Conservation (phyloP, 1,139 yeast genomes). For the Suhomyces wounanorum region DNA sequence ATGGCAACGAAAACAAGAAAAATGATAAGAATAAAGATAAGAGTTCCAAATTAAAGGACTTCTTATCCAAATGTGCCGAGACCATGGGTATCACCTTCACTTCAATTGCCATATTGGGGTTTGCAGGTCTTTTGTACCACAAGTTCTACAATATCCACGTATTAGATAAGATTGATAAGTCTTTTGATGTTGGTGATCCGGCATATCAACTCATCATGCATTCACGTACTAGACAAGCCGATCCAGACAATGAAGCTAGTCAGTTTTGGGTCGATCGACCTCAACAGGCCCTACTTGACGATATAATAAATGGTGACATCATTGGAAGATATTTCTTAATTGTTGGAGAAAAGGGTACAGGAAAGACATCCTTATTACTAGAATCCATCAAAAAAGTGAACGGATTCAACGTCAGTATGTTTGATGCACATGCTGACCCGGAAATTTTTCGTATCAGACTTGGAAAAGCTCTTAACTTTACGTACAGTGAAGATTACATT, state of each 20-base stretch:
- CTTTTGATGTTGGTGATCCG: slow-evolving; percentile 71
- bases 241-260: slow-evolving; percentile 29
- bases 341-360: slow-evolving; percentile 87
- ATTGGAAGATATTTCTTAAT: slow-evolving; percentile 70
- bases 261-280: slow-evolving; percentile 67
- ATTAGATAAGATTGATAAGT: slow-evolving; percentile 61
- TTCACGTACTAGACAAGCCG: slow-evolving; percentile 36
- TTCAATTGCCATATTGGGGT: slow-evolving; percentile 68
- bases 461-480: slow-evolving; percentile 74
- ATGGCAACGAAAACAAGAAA: slow-evolving; percentile 12
- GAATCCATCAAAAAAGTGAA: slow-evolving; percentile 68
- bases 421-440: slow-evolving; percentile 87
- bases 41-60: slow-evolving; percentile 25
- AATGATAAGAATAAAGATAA: slow-evolving; percentile 14
- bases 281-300: slow-evolving; percentile 67
- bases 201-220: slow-evolving; percentile 61
- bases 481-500: slow-evolving; percentile 77
- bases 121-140: slow-evolving; percentile 74
- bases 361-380: slow-evolving; percentile 71
- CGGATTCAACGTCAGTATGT: slow-evolving; percentile 66
- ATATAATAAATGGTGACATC: slow-evolving; percentile 61
- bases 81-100: slow-evolving; percentile 76
- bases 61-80: slow-evolving; percentile 60
- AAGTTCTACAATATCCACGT: slow-evolving; percentile 61
- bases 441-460: slow-evolving; percentile 76